Evolutionary conservation across 352 stramenopile genomes (phyloP), one percentile per base, ranked within the genome.

Genomic region (Thraustochytrium sp.): DNA sequence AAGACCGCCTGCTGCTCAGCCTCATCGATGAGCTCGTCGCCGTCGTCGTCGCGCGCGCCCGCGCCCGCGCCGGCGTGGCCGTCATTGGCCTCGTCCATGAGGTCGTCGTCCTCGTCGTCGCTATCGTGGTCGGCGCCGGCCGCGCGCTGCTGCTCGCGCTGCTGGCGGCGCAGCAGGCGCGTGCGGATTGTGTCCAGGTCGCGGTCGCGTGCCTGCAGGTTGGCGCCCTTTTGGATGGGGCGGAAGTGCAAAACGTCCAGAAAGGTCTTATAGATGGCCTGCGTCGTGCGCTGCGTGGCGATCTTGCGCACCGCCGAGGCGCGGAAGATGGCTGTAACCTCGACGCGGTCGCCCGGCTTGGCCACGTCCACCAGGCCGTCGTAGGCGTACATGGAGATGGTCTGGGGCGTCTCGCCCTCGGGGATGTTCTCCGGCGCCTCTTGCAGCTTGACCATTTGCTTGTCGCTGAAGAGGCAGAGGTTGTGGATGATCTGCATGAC

Each of bases 201-300:
- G 49, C 23, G n/a, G 38, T 84, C 59, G 29, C 72, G 23, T 16
- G 46, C n/a, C n/a, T n/a, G 44, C 31, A 40, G 3, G 44, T 75
- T 53, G 5, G 77, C 51, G 51, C 55, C 63, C 44, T 85, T 84
- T n/a, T 56, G 40, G 23, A 97, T 91, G n/a, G 90, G 91, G 29
- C 93, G 89, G 89, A 99, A 98, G 88, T 99, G 97, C 38, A 99
- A 92, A 21, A 98, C 96, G 87, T 99, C 97, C 4, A 99, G 90
- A 86, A 98, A 99, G 4, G 96, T 99, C 82, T 97, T 97, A 89
- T 98, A 99, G 1, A 99, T 94, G 36, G 91, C 97, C 74, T 96
- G 96, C 21, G 99, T 90, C 23, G 97, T 96, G 18, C 94, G 93
- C 72, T 97, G 92, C 29, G 94, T 94, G 0, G 94, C 95, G 83